Evolutionary conservation across 441 rosid genomes (phyloP).

Genomic region (Theobroma grandiflorum): DNA sequence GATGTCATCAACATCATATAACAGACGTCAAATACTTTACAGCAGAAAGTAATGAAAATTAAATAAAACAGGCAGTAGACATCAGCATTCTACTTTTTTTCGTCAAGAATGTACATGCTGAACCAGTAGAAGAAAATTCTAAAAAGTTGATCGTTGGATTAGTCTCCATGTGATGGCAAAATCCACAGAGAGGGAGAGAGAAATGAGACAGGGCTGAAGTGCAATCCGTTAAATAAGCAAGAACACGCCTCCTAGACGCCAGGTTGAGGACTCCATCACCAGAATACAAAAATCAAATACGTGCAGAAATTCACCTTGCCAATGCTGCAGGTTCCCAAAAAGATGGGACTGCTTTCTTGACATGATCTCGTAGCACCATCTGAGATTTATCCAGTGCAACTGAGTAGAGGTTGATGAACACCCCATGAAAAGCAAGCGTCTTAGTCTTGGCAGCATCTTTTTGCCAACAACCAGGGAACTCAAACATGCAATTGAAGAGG

Average conservation of each 20-base stretch:
- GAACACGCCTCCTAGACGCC: background rate
- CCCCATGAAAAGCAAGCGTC: constrained; percentile 93
- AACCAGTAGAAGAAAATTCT: background rate
- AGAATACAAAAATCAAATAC: background rate
- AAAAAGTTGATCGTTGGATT: background rate
- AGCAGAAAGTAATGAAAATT: background rate
- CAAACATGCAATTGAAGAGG: constrained; percentile 89
- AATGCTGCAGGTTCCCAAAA: constrained; percentile 94
- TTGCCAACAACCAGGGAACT: constrained; percentile 89
- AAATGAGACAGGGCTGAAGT: background rate
- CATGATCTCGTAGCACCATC: constrained; percentile 73
- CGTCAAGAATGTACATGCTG: constrained; percentile 1
- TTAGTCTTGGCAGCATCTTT: constrained; percentile 92
- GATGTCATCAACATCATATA: constrained; percentile 18
- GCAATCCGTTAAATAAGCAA: background rate
- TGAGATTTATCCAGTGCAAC: constrained; percentile 90
- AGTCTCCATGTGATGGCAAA: background rate
- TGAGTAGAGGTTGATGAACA: constrained; percentile 83
- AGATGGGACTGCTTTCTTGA: constrained; percentile 84
- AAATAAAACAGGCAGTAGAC: background rate
- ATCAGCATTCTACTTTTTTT: background rate
- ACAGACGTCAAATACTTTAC: background rate
- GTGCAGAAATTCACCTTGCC: constrained; percentile 65
- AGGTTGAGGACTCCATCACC: background rate
- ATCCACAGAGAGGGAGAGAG: background rate